Base-by-base conservation (phyloP, 192 early-diverging fungal genomes). In the Coemansia sp. region DNA sequence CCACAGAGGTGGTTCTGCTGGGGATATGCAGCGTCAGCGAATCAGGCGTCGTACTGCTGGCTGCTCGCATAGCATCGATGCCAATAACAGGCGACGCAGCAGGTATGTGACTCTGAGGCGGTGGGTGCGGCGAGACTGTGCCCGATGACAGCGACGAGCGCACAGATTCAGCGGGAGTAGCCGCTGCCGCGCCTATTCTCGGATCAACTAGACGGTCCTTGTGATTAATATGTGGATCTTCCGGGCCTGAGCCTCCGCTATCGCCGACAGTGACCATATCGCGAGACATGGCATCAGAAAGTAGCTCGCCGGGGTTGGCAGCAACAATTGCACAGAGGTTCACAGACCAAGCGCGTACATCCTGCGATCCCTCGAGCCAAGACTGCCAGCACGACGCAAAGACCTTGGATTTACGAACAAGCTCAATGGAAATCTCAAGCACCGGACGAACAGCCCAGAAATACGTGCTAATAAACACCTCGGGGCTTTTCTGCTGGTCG, bases 271-370 rank as follows among this genome's bases (percentile, higher is more conserved):
- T 37, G 5, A 9, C 34, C 34, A 37, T 37, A 37, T 37, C 34
- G 2, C 34, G 34, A 37, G 34, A 37, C 34, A 37, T 37, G 34
- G 34, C 34, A 37, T 37, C 34, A 10, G 9, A 6, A 37, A 37
- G 34, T 10, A 37, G 34, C 9, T 37, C 34, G 7, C 34, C 34
- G 3, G 34, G 34, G 34, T 37, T 37, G 34, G 34, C 7, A 37
- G 34, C 34, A 37, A 8, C 34, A 6, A 8, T 9, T 1, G 34
- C 34, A 37, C 34, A 37, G 34, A 37, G 9, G 34, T 37, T 47
- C 6, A 59, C 41, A 1, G 55, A 47, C 67, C 67, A 69, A 48
- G 69, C 68, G 49, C 69, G 61, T 1, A 30, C 41, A 12, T 49
- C 61, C 45, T 41, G 13, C 17, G 43, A 2, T 21, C 40, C 61